These are phyloP conservation scores for Pythium diclinum DNA, from an alignment of 352 stramenopile species.

Conservation along the genomic window DNA sequence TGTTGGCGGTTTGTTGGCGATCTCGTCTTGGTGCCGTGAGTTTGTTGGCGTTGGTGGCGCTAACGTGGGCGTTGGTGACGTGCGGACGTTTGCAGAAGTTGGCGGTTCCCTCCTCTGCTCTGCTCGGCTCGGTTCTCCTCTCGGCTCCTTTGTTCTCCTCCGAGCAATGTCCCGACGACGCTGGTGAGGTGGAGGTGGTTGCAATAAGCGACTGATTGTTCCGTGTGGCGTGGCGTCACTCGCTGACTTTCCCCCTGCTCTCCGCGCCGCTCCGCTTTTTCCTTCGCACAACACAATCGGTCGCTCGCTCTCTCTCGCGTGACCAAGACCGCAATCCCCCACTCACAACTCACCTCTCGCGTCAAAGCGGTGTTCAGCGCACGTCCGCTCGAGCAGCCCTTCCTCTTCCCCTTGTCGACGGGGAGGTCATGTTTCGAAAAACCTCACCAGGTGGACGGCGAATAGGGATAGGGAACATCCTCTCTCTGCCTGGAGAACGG, in stretches of 20 bases:
- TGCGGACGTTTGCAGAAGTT: neutral
- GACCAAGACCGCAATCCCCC: constrained; percentile 11
- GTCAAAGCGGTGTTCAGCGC: constrained; percentile 8
- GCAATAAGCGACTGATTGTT: constrained; percentile 2
- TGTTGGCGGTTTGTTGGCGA: constrained; percentile 3
- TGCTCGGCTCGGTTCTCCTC: neutral
- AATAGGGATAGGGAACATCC: constrained; percentile 7
- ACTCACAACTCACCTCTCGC: neutral
- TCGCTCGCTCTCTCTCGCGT: constrained; percentile 20
- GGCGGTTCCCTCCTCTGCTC: neutral
- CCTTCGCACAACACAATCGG: constrained; percentile 17
- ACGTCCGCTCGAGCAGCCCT: constrained; percentile 8
- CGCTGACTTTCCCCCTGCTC: constrained; percentile 17
- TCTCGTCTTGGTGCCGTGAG: constrained; percentile 1
- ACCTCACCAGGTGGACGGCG: constrained; percentile 13
- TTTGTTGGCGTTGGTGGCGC: constrained; percentile 11
- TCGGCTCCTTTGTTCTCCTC: constrained; percentile 7
- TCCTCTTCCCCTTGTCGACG: constrained; percentile 1
- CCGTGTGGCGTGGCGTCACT: constrained; percentile 15
- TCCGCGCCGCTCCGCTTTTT: constrained; percentile 17
- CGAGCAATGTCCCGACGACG: neutral
- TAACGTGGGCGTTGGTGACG: neutral
- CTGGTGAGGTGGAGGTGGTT: constrained; percentile 6
- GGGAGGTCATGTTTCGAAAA: constrained; percentile 8
- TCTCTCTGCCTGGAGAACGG: no score